Conservation (phyloP, 2,329 filamentous ascomycete genomes). For the Penicillium corylophilum region DNA sequence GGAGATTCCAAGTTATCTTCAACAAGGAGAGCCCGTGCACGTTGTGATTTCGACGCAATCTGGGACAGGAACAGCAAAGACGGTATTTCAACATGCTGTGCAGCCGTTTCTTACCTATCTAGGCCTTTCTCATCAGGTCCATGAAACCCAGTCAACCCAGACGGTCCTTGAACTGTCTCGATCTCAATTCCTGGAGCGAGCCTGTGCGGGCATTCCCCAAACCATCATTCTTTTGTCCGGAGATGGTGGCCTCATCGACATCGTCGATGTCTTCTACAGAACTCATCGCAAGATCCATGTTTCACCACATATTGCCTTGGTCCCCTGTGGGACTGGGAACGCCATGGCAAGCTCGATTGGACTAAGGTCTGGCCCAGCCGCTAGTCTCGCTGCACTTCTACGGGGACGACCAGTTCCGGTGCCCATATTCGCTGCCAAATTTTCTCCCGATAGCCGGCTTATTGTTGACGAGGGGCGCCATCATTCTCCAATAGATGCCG, state of each 20-base stretch:
- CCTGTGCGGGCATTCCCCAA: conserved; percentile 50
- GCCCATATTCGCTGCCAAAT: conserved; percentile 62
- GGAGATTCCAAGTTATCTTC: conserved; percentile 24
- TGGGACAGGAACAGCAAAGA: conserved; percentile 58
- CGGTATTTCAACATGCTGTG: conserved; percentile 58
- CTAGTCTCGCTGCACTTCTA: conserved; percentile 60
- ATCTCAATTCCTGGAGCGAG: conserved; percentile 48
- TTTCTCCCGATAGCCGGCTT: conserved; percentile 57
- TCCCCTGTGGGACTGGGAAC: conserved; percentile 55
- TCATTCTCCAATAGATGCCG: conserved; percentile 30
- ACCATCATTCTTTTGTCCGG: conserved; percentile 79
- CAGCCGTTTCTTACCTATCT: conserved; percentile 55
- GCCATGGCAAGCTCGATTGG: conserved; percentile 44
- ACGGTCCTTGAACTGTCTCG: conserved; percentile 65
- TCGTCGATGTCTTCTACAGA: conserved; percentile 65
- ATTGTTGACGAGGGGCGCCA: conserved; percentile 47
- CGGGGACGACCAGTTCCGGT: conserved; percentile 55
- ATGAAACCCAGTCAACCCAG: conserved; percentile 62
- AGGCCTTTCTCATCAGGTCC: conserved; percentile 53
- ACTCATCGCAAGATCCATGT: conserved; percentile 24
- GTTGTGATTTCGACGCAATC: conserved; percentile 68
- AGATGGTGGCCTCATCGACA: conserved; percentile 81
- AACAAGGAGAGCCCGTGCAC: conserved; percentile 40
- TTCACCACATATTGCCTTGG: conserved; percentile 57
- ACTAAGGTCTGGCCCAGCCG: conserved; percentile 25